These are phyloP conservation scores for Xylaria grammica DNA, from an alignment of 495 filamentous ascomycete species.

Conservation along the genomic window DNA sequence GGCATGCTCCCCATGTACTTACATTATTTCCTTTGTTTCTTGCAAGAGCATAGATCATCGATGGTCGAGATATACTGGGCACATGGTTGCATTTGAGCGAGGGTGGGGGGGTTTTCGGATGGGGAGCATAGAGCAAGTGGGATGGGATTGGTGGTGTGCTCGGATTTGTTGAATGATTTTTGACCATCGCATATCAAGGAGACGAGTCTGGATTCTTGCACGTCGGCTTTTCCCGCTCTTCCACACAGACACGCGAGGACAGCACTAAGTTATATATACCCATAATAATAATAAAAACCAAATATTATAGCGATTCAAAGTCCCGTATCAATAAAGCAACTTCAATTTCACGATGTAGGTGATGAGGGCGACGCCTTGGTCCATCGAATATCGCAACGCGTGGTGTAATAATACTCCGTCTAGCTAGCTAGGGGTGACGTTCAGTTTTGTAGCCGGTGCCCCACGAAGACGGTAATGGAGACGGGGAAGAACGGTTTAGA, in stretches of 20 bases:
- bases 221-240: not conserved
- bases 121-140: slow-evolving; percentile 9
- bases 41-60: slow-evolving; percentile 12
- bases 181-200: no score
- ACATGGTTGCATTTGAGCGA: slow-evolving; percentile 21
- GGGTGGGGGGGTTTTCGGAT: slow-evolving; percentile 16
- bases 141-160: slow-evolving; percentile 1
- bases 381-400: no score
- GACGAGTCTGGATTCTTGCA: no score
- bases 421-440: no score
- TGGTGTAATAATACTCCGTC: no score
- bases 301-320: no score
- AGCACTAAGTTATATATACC: not conserved
- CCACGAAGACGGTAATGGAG: no score
- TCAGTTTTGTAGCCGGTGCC: no score
- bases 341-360: no score
- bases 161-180: not conserved
- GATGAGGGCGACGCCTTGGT: no score
- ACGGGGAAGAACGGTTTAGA: no score
- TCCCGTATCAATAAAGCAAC: no score
- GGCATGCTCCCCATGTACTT: not conserved
- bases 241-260: not conserved
- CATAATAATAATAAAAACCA: not conserved
- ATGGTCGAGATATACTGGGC: slow-evolving; percentile 11
- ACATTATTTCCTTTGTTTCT: not conserved